phyloP scores from a whole-genome alignment of 2,329 filamentous ascomycete species.

The Colletotrichum shisoi region DNA sequence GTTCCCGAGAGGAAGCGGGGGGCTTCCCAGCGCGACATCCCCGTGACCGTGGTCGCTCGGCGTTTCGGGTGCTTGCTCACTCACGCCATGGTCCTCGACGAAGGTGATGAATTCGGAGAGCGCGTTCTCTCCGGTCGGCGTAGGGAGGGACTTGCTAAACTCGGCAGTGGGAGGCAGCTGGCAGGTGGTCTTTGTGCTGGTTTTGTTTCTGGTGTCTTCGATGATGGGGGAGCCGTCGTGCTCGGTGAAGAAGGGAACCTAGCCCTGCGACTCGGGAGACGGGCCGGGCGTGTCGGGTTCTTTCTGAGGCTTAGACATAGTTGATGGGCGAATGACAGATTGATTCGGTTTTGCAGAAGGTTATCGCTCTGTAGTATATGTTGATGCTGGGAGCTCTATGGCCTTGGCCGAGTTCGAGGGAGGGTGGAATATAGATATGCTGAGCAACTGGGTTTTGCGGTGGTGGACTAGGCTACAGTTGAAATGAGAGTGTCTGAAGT shows the following conservation, averaged over 20 bases:
- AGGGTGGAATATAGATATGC: neutral
- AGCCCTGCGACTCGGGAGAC: conserved; percentile 7
- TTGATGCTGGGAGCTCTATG: neutral
- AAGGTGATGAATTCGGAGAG: neutral
- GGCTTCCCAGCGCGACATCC: neutral
- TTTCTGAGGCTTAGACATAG: conserved; percentile 13
- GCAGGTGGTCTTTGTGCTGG: neutral
- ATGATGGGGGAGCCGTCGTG: conserved; percentile 24
- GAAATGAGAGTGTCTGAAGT: too few species aligned
- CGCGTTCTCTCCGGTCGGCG: neutral
- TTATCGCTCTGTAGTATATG: too few species aligned
- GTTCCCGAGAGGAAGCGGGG: too few species aligned
- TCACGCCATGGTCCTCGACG: neutral
- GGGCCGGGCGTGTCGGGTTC: neutral
- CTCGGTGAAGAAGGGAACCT: conserved; percentile 33
- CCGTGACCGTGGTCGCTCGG: neutral
- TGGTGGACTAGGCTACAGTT: neutral
- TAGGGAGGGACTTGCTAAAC: neutral
- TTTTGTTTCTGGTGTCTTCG: neutral
- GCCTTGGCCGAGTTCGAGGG: neutral
- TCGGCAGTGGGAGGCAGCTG: neutral
- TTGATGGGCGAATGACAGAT: neutral
- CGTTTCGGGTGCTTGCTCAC: neutral
- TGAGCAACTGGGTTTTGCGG: neutral
- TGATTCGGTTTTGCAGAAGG: neutral